Evolutionary conservation across 768 basidiomycete species (phyloP), one percentile per base, ranked within the genome.

Genomic region (button mushroom (Agaricus bisporus)): DNA sequence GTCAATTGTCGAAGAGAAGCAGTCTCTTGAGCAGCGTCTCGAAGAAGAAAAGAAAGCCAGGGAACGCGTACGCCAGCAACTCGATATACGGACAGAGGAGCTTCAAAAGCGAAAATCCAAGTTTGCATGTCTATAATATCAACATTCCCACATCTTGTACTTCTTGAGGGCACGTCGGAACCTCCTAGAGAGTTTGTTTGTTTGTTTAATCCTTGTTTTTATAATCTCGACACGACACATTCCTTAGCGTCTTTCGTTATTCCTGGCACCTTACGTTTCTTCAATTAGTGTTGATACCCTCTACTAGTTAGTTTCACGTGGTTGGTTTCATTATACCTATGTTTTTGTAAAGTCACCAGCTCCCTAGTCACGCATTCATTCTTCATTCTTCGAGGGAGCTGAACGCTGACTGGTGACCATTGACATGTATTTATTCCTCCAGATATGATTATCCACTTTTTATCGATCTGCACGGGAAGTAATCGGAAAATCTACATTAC

Each of bases 31-130:
- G 66, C 80, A 83, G 59, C 80, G 84, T 41, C 74, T 94, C 25
- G 88, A 91, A 62, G 91, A 95, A 65, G 91, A 95, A 68, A 83
- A 91, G 49, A 81, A 79, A 62, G 86, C 82, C n/a, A 93, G 91
- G 70, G 92, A 95, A 68, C 86, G 91, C 22, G 88, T 83, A 48
- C 83, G 91, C 48, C 85, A 86, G 57, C 91, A 93, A 68, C 81
- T 95, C 26, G 92, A 95, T 65, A 78, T 80, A 15, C 84, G 93
- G 58, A 86, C 92, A 85, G 89, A 91, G 52, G 93, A 94, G 63
- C 73, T 92, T 39, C 77, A 78, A 66, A 81, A 79, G 72, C 86
- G 89, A 56, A 94, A 92, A 74, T 92, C 90, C 58, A 95, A 95
- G 73, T 95, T 92, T 69, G 88, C 86, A 49, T 93, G 91, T 70